Percentiles rank a stretch among this genome's conserved stretches.
phyloP scores from a whole-genome alignment of 2,329 filamentous ascomycete genomes.

The Aureobasidium pullulans region DNA sequence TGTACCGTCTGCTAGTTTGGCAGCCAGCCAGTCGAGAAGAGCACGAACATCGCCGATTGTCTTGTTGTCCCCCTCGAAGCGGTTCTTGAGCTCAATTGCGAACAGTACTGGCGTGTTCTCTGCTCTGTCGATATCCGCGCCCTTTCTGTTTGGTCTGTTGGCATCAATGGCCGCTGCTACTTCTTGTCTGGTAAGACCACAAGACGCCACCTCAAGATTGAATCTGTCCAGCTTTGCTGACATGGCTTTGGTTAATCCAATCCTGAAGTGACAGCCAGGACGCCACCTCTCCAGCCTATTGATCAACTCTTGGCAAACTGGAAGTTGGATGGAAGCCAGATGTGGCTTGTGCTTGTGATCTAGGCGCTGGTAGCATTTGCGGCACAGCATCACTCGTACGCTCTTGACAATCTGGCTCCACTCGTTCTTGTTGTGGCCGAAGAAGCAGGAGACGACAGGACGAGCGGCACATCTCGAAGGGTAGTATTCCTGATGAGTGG shows the following conservation, averaged over 20 bases:
- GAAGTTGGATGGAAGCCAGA: not conserved
- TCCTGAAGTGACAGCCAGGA: not conserved
- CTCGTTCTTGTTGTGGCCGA: slow-evolving; percentile 11
- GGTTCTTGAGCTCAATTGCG: not conserved
- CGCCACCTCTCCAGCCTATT: slow-evolving; percentile 5
- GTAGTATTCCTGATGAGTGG: not conserved
- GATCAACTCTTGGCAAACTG: not conserved
- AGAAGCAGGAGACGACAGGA: not conserved
- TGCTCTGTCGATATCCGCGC: not conserved
- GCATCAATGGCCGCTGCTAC: not conserved
- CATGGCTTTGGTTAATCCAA: not conserved
- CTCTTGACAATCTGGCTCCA: slow-evolving; percentile 5
- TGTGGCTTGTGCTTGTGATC: not conserved
- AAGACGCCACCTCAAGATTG: not conserved
- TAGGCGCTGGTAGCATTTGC: slow-evolving; percentile 6
- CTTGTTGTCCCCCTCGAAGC: not conserved
- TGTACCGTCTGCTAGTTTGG: not conserved
- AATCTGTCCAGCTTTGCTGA: not conserved
- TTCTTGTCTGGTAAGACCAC: not conserved
- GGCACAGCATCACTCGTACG: not conserved
- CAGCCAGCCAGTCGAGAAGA: not conserved
- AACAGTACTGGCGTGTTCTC: not conserved
- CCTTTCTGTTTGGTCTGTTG: not conserved
- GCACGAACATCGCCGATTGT: not conserved
- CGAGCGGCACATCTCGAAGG: not conserved